Base-by-base conservation (phyloP, 306 rosid species). In the Quercus parvula region DNA sequence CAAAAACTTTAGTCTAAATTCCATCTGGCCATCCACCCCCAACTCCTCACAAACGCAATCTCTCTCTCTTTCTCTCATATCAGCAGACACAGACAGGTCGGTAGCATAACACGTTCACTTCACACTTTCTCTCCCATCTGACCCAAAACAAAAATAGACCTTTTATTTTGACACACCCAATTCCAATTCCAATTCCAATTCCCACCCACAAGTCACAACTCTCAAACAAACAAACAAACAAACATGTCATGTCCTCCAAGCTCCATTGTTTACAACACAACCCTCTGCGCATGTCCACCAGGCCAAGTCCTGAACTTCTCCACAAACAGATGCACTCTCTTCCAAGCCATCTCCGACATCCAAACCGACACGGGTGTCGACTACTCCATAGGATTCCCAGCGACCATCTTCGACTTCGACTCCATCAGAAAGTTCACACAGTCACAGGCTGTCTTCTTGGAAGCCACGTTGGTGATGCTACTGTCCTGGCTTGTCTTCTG, bases 381-480 rank as follows among this genome's bases (percentile, higher is more conserved):
- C 73, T 79, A 30, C 84, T 83, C 94, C 6, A 5, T 90, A 58
- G 84, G 81, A 27, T 88, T 96, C 52, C 96, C 97, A 0, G 85
- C 77, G 81, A 88, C 85, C 33, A 55, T 96, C 70, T 85, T 88
- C 83, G 89, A 82, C 55, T 90, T 95, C 68, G 96, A 93, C 70
- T 71, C 92, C 63, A 87, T 96, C 56, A 93, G 82, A 90, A 96
- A 90, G 90, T 87, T 96, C 76, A 91, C 99, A 14, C 96, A 93
- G 84, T 96, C 98, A 22, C 99, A 96, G 85, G 97, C 99, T 56
- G 92, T 93, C 82, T 96, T 96, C 88, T 87, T 96, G 85, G 93
- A 96, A 76, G 96, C 93, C 68, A 96, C 98, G 56, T 82, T 96
- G 17, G 78, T 91, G 57, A 33, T 93, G 89, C 85, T 93, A 8